Base-by-base conservation (phyloP, 306 rosid genomes). In the Aeschynomene evenia region DNA sequence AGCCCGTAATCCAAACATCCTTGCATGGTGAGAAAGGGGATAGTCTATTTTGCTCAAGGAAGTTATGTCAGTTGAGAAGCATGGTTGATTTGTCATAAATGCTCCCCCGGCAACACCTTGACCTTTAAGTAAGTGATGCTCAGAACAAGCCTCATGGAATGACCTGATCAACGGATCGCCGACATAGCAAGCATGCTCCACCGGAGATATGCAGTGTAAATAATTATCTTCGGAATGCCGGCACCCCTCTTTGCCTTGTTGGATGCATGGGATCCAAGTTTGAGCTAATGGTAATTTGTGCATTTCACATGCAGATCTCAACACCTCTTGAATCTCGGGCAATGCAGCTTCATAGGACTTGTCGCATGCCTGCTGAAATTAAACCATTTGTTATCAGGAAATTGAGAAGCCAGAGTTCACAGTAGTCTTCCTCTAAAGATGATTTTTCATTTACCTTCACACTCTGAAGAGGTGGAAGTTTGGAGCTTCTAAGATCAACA, bases 111-210 rank as follows among this genome's bases (percentile, higher is more conserved):
- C 95, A 48, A 95, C 78, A 52, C 99, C 99, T 91, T 89, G 88
- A 58, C 97, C 97, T 79, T 73, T 95, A 66, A 95, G 81, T 87
- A 95, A 79, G 86, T 95, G 99, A 86, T 91, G 97, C 72, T 91
- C 99, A 6, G 92, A 86, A 86, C 99, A 95, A 69, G 91, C 96
- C 90, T 95, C 97, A 1, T 95, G 96, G 71, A 95, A 95, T 31
- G 28, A 64, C 74, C 24, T 81, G 72, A 83, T 33, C 21, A 52
- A 29, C 15, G 78, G 87, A 77, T 91, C 93, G 0, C 87, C 82
- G 23, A 91, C 86, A 72, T 85, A 84, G 83, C 95, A 95, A 69
- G 97, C 99, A 23, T 73, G 81, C 76, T 91, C 99, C 68, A 91
- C 93, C 4, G 99, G 95, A 49, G 97, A 95, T 73, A 91, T 87